Percentiles rank a stretch among this genome's conserved stretches.
phyloP scores from a whole-genome alignment of 495 filamentous ascomycete genomes.

The Pseudomonodictys pantanalensis region DNA sequence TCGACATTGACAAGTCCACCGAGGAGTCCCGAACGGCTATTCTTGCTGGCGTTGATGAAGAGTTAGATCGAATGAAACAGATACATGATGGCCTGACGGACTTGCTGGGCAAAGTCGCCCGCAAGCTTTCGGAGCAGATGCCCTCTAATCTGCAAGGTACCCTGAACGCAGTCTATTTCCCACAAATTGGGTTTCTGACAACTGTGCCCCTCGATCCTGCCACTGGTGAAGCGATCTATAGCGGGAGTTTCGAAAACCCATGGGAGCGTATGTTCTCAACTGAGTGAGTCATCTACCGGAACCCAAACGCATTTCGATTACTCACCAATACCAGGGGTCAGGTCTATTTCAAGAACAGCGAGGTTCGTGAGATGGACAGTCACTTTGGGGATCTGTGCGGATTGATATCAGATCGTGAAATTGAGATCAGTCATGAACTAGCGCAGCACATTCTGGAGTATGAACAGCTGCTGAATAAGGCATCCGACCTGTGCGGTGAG shows the following conservation, averaged over 20 bases:
- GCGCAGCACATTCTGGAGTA: constrained; percentile 68
- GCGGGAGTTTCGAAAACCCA: constrained; percentile 54
- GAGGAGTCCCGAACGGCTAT: constrained; percentile 74
- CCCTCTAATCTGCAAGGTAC: constrained; percentile 60
- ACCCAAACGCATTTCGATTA: not conserved
- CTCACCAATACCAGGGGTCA: constrained; percentile 39
- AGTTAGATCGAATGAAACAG: constrained; percentile 74
- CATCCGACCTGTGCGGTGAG: constrained; percentile 79
- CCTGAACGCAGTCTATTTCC: constrained; percentile 82
- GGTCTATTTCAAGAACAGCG: constrained; percentile 82
- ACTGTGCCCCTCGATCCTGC: constrained; percentile 63
- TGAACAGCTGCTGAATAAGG: constrained; percentile 61
- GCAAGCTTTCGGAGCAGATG: constrained; percentile 49
- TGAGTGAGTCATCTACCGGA: constrained; percentile 37
- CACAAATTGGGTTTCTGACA: constrained; percentile 86
- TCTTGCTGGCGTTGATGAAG: constrained; percentile 64
- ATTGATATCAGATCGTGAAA: constrained; percentile 84
- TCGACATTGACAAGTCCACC: constrained; percentile 79
- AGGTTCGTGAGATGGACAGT: constrained; percentile 80
- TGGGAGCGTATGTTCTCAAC: constrained; percentile 83
- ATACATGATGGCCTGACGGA: constrained; percentile 73
- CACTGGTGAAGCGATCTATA: constrained; percentile 62
- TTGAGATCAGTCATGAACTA: constrained; percentile 81
- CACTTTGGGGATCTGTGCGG: constrained; percentile 82
- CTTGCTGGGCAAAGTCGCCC: constrained; percentile 54